These are phyloP conservation scores for Takakia lepidozioides DNA, from an alignment of 225 moss, liverwort and hornwort genomes.

Conservation along the genomic window DNA sequence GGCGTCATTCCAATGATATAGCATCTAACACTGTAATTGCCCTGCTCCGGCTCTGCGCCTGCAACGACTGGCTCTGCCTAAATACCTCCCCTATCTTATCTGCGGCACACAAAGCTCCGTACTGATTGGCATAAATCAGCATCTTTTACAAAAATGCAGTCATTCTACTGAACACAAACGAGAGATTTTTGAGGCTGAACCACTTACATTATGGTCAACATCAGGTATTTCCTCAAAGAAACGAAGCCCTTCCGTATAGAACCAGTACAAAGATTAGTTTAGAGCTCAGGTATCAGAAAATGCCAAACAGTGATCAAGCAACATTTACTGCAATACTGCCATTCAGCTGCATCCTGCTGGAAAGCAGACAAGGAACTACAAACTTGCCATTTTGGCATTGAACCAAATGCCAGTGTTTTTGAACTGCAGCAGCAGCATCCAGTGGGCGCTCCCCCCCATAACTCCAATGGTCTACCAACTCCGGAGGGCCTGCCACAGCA, in stretches of 20 bases:
- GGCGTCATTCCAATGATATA: too few species aligned
- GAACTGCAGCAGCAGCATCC: conserved; percentile 46
- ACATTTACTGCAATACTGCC: too few species aligned
- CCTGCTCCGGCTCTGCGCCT: conserved; percentile 59
- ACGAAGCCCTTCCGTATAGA: conserved; percentile 75
- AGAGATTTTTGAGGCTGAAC: conserved; percentile 1
- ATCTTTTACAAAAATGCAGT: neutral
- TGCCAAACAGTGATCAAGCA: too few species aligned
- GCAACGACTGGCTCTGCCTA: conserved; percentile 11
- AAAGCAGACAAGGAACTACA: too few species aligned
- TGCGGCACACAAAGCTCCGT: conserved; percentile 14
- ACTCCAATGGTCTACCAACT: conserved; percentile 60
- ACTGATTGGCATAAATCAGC: conserved; percentile 1
- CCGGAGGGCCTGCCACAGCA: conserved; percentile 50
- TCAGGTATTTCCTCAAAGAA: conserved; percentile 86
- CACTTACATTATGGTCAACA: conserved; percentile 47
- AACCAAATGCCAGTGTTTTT: conserved; percentile 75
- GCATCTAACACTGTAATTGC: conserved; percentile 89
- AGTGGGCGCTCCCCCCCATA: conserved; percentile 45
- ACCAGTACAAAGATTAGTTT: too few species aligned
- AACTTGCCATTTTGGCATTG: conserved; percentile 82
- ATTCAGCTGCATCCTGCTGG: too few species aligned
- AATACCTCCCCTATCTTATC: conserved; percentile 9
- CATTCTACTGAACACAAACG: neutral
- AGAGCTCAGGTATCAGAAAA: too few species aligned